Evolutionary conservation across 345 rosid genomes (phyloP), one percentile per base, ranked within the genome.

Genomic region (Heritiera fomes): DNA sequence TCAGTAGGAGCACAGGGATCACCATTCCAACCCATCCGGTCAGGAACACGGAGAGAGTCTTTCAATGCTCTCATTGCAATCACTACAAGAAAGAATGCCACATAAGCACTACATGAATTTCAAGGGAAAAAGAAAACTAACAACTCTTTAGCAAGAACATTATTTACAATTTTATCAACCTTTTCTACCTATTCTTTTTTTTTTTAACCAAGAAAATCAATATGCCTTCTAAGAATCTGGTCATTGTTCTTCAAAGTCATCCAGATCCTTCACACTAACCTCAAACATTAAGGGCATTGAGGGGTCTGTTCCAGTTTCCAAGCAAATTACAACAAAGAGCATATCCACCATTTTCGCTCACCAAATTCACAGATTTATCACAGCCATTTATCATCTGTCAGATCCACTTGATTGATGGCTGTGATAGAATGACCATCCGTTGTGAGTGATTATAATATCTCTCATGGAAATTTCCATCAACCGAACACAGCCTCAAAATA

Each of bases 1-100:
- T 78, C 89, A 32, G 94, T 93, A 63, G 99, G 99, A 79, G 99
- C 96, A 84, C 99, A 97, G 12, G 99, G 99, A 86, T 97, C 98
- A 66, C 99, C 99, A 80, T 92, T 94, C 99, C 99, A 97, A 59
- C 99, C 99, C 99, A 97, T 94, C 69, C 98, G 90, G 70, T 82
- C 96, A 12, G 98, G 99, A 80, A 97, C 87, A 20, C 86, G 90
- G 17, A 97, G 90, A 0, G 98, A 90, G 66, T 94, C 98, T 84
- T 97, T 94, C 89, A 97, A 85, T 7, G 97, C 94, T 83, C 85
- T 90, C 99, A 97, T 97, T 30, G 98, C 98, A 65, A 78, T 72
- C 83, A 82, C 99, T 97, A 81, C 86, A 81, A 67, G 78, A 50
- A 52, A 38, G 59, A 74, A 49, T 68, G 59, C 77, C 53, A 40